Base-by-base conservation (phyloP, 2,329 filamentous ascomycete genomes). In the Davidsoniella eucalypti region DNA sequence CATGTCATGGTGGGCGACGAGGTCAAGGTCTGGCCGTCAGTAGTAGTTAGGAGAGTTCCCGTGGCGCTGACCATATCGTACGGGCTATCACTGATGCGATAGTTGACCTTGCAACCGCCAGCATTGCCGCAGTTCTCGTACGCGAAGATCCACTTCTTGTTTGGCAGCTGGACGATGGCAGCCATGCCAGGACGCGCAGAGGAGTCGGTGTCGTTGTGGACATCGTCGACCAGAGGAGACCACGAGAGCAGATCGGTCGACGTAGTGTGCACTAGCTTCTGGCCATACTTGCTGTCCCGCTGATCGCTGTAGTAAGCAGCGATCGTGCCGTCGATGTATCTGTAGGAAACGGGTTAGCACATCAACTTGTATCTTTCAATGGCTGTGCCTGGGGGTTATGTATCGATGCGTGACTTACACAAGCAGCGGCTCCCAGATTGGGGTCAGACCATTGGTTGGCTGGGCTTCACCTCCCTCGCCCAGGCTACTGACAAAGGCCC, bases 381-480 rank as follows among this genome's bases (percentile, higher is more conserved):
- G 17, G 17, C 17, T 18, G 2, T 18, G 17, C 17, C 17, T 18
- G 2, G 17, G 17, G 17, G 2, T 2, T 18, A 2, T 18, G 2
- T 18, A 18, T 18, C 17, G 2, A 18, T 18, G 2, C 2, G 17
- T 23, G 23, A 55, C 61, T 54, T 52, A 64, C 60, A 76, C 59
- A 40, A 85, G 63, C 61, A 81, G 84, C 0, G 82, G 82, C 61
- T 86, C 82, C 82, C 82, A 86, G 17, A 86, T 76, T 0, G 80
- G 78, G 0, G 78, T 81, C 37, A 77, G 61, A 1, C 77, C 80
- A 57, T 85, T 82, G 58, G 75, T 70, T 2, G 80, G 73, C 0
- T 66, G 57, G 2, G 80, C 78, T 44, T 69, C 68, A n/a, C 78
- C 78, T 33, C 81, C 82, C 1, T 67, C 64, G 1, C 80, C 80